phyloP scores from a whole-genome alignment of 345 rosid species.

The Syzygium oleosum region DNA sequence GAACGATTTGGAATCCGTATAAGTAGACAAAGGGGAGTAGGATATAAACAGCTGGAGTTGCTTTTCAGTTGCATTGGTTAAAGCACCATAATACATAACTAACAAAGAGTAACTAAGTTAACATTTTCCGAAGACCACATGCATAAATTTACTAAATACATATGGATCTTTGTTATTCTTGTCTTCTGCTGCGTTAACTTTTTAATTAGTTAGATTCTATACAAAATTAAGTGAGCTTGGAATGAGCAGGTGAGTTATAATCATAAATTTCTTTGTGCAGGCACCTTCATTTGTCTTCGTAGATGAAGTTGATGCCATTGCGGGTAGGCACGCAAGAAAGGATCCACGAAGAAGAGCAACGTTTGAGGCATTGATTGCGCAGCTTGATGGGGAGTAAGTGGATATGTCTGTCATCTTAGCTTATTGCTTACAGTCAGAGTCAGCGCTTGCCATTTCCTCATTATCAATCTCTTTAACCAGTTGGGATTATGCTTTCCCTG shows the following conservation, averaged over 20 bases:
- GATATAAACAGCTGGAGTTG: not conserved
- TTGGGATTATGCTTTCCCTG: not conserved
- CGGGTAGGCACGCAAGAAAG: slow-evolving; percentile 88
- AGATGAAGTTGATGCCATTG: slow-evolving; percentile 97
- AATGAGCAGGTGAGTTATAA: not conserved
- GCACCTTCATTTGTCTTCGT: slow-evolving; percentile 96
- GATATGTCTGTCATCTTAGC: not conserved
- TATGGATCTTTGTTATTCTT: not conserved
- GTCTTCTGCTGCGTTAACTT: not conserved
- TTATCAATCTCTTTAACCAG: not conserved
- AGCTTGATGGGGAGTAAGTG: slow-evolving; percentile 94
- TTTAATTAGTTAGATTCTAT: not conserved
- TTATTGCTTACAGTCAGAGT: not conserved
- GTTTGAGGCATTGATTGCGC: slow-evolving; percentile 83
- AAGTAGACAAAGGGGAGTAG: not conserved
- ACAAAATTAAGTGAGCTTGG: not conserved
- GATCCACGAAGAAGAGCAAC: slow-evolving; percentile 85
- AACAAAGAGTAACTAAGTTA: not conserved
- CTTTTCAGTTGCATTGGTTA: not conserved
- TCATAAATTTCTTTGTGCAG: slow-evolving; percentile 23
- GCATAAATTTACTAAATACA: not conserved
- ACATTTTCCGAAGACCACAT: not conserved
- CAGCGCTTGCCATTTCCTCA: not conserved
- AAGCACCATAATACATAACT: not conserved
- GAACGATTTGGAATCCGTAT: not conserved